Base-by-base conservation (phyloP, 108 stramenopile genomes). In the Cyclostephanos invisitatus region DNA sequence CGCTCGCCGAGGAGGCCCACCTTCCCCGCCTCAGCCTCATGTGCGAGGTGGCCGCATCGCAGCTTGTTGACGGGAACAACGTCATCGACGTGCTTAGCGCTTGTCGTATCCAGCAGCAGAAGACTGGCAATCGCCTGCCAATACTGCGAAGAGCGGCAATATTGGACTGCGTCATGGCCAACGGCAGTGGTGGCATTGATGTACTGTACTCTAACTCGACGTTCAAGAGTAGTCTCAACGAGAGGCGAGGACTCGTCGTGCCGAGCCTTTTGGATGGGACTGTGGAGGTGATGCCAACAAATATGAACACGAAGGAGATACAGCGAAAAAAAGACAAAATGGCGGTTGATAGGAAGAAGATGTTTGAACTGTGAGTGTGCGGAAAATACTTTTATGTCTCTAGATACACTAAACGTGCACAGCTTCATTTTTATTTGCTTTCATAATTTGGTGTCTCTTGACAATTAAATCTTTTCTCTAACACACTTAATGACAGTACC, bases 1-100 rank as follows among this genome's bases (percentile, higher is more conserved):
- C 50, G 17, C 70, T 95, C 15, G 94, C 91, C 3, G 91, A 95
- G 68, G 90, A 91, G 65, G 91, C 94, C 6, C 71, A 80, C 22
- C 64, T 95, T 67, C 85, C 86, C 18, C 82, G 91, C 7, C 71
- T 95, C 7, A 84, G 87, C 32, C 81, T 92, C 18, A 95, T 95
- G 94, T 92, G 91, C 53, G 94, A 95, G 82, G 65, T 92, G 48
- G 89, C 90, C 27, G 91, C 94, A 10, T 80, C 89, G 4, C 74
- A 83, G 59, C 77, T 95, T 10, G 78, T 91, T 14, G 54, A 65
- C 28, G 44, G 58, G 20, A 53, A 72, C n/a, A 89, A 85, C 58
- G 86, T 92, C 32, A 67, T 87, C 21, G 85, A 90, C 37, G 90
- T 89, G 12, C 78, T 95, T 1, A 62, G 79, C 29, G 67, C 82